A percentile compares a stretch with the other conserved stretches of the same genome.
Conservation (phyloP, 305 asterid genomes). For the Caryopteris hybrid region DNA sequence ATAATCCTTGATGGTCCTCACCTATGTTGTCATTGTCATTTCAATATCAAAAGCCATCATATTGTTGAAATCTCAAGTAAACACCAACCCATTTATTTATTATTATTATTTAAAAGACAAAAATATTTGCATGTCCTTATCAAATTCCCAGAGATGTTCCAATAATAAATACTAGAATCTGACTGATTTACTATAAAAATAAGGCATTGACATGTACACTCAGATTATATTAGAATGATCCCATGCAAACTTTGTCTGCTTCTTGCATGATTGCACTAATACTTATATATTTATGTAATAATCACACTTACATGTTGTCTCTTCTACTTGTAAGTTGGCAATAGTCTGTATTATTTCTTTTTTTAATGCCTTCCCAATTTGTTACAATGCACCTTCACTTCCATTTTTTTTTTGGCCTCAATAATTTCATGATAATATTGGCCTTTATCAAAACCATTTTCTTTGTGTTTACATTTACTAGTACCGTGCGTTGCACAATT, state of each 20-base stretch:
- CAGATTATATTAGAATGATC: neutral
- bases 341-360: neutral
- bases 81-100: slow-evolving; percentile 17
- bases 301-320: neutral
- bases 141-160: slow-evolving; percentile 1
- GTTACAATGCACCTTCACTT: neutral
- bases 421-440: too few relatives aligned
- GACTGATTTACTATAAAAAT: slow-evolving; percentile 3
- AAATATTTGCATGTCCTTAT: slow-evolving; percentile 29
- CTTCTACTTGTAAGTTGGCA: neutral
- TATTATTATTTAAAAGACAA: neutral
- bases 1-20: slow-evolving; percentile 41
- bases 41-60: slow-evolving; percentile 28
- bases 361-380: neutral
- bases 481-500: too few relatives aligned
- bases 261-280: slow-evolving; percentile 10
- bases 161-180: neutral
- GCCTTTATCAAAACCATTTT: too few relatives aligned
- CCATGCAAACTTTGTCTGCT: slow-evolving; percentile 22
- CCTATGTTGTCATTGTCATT: slow-evolving; percentile 33
- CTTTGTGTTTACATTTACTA: too few relatives aligned
- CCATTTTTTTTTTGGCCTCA: too few relatives aligned
- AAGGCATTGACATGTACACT: slow-evolving; percentile 18
- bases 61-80: slow-evolving; percentile 31
- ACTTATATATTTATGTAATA: neutral